phyloP scores from a whole-genome alignment of 2,329 filamentous ascomycete genomes.

The Cercospora citrullina region DNA sequence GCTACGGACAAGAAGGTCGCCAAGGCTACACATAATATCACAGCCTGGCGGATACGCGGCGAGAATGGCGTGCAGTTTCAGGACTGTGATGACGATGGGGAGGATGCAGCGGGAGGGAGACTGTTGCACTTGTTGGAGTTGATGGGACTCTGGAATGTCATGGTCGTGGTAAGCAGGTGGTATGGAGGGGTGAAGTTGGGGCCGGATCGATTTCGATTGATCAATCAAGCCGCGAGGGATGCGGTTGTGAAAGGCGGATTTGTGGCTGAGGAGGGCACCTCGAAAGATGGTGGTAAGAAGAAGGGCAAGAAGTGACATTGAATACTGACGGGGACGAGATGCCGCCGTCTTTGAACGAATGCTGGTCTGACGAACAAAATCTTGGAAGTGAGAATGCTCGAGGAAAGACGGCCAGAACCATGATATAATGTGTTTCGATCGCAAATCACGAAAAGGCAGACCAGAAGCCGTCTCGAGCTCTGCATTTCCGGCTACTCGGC shows the following conservation, averaged over 20 bases:
- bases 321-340: neutral
- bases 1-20: constrained; percentile 80
- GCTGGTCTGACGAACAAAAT: neutral
- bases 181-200: constrained; percentile 90
- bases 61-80: constrained; percentile 61
- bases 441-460: neutral
- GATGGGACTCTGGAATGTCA: constrained; percentile 89
- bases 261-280: constrained; percentile 53
- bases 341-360: neutral
- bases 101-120: constrained; percentile 84
- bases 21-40: constrained; percentile 92
- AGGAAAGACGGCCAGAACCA: neutral
- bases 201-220: constrained; percentile 84
- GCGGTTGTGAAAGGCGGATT: constrained; percentile 76
- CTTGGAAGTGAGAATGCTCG: neutral
- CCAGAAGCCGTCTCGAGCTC: neutral
- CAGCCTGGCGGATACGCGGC: constrained; percentile 80
- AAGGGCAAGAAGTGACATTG: constrained; percentile 28
- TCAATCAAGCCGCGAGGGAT: constrained; percentile 83
- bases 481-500: neutral
- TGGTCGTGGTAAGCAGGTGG: constrained; percentile 93
- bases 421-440: neutral
- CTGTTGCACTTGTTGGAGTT: constrained; percentile 88
- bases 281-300: constrained; percentile 27
- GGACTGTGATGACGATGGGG: constrained; percentile 95